phyloP scores from a whole-genome alignment of 2,329 filamentous ascomycete genomes.

The Coleophoma crateriformis region DNA sequence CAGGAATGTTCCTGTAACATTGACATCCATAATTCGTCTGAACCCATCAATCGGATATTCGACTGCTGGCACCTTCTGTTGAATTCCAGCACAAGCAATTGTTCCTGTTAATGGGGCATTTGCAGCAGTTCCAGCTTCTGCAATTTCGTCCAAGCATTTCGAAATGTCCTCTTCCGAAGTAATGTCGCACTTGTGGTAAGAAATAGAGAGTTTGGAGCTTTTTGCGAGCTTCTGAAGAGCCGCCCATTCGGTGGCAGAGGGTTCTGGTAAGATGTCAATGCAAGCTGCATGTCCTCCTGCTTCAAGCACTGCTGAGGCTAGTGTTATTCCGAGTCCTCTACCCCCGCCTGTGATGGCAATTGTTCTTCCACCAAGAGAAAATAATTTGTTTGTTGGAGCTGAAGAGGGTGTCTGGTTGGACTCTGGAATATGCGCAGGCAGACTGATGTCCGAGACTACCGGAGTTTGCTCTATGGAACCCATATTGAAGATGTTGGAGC shows the following conservation, averaged over 20 bases:
- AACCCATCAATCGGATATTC: slow-evolving; percentile 51
- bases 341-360: slow-evolving; percentile 42
- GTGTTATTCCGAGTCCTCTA: slow-evolving; percentile 41
- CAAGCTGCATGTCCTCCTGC: slow-evolving; percentile 42
- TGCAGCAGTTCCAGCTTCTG: slow-evolving; percentile 24
- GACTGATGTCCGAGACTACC: slow-evolving; percentile 6
- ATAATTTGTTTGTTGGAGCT: slow-evolving; percentile 26
- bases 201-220: slow-evolving; percentile 15
- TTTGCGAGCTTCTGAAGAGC: slow-evolving; percentile 34
- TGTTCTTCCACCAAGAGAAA: slow-evolving; percentile 34
- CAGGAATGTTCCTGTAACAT: slow-evolving; percentile 63
- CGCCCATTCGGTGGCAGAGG: slow-evolving; percentile 34
- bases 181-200: slow-evolving; percentile 40
- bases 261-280: slow-evolving; percentile 37
- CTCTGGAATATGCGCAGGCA: slow-evolving; percentile 18
- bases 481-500: not conserved
- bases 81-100: slow-evolving; percentile 44
- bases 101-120: slow-evolving; percentile 29
- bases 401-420: slow-evolving; percentile 23
- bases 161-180: slow-evolving; percentile 37
- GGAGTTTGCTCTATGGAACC: not conserved
- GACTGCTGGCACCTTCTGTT: slow-evolving; percentile 40
- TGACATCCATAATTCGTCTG: slow-evolving; percentile 63
- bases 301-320: slow-evolving; percentile 42
- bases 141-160: slow-evolving; percentile 30